Base-by-base conservation (phyloP, 2,329 filamentous ascomycete species). In the Fusarium avenaceum region DNA sequence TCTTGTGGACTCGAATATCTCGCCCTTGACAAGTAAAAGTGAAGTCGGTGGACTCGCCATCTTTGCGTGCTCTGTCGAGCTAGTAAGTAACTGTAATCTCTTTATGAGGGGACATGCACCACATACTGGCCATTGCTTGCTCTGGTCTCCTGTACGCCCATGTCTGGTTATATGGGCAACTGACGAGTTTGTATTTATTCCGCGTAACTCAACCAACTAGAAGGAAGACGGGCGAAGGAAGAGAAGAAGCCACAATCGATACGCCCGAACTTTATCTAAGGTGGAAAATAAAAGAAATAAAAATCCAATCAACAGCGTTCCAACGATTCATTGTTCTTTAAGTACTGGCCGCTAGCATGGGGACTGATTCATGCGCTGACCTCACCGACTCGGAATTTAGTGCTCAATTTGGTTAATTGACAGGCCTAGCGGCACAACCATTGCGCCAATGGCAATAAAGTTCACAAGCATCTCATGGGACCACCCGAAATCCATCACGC, bases 391-490 rank as follows among this genome's bases (percentile, higher is more conserved):
- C 11, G 7, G 38, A 39, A 39, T 24, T 39, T 1, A 0, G 10
- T 4, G 22, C 40, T 22, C 28, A 9, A 35, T 54, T 13, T 19
- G 57, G 58, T 28, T 24, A 62, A 28, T 6, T 22, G 10, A 11
- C 28, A 39, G 17, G 19, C 14, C 9, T 62, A 62, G 58, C 58
- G 47, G 32, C 20, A 9, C 4, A 62, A 14, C 3, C n/a, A 15
- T 46, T 7, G 44, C 58, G 57, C 58, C 58, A 62, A 33, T 42
- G 56, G 46, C 56, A 46, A 61, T 10, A 62, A 17, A 11, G 56
- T 62, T 62, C 20, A 2, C 2, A n/a, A 15, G 20, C 20, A 33
- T 39, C 42, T 22, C 55, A 42, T 35, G 15, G 38, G 24, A 24
- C 38, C 30, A 39, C 26, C 51, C 8, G n/a, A 20, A 17, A 22